Evolutionary conservation across 192 early-diverging fungal genomes (phyloP).

Genomic region (Backusella psychrophila): DNA sequence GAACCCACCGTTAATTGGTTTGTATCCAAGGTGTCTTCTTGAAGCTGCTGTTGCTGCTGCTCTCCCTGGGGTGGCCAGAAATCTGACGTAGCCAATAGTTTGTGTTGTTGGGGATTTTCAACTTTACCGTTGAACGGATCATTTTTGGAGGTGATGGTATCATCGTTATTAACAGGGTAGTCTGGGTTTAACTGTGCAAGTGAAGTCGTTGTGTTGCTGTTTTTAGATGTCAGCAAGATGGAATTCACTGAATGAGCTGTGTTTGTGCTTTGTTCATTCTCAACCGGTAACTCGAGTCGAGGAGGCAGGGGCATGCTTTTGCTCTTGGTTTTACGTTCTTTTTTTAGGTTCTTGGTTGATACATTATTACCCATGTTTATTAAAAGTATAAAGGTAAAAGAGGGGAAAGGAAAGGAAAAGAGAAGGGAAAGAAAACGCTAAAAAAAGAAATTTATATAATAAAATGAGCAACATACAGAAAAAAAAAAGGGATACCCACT

Average conservation of each 20-base stretch:
- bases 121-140: neutral
- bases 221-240: constrained; percentile 24
- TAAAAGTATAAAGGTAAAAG: neutral
- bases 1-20: constrained; percentile 35
- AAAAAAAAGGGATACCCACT: neutral
- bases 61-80: constrained; percentile 21
- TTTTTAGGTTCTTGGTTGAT: constrained; percentile 12
- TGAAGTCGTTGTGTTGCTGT: constrained; percentile 1
- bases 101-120: constrained; percentile 25
- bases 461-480: neutral
- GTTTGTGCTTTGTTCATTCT: constrained; percentile 33
- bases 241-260: constrained; percentile 39
- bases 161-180: constrained; percentile 16
- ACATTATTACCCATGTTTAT: constrained; percentile 15
- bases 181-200: constrained; percentile 31
- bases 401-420: neutral
- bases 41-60: neutral
- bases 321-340: constrained; percentile 2
- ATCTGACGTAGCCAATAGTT: constrained; percentile 12
- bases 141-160: neutral
- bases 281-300: constrained; percentile 15
- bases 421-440: neutral
- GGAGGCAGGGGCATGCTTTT: constrained; percentile 11
- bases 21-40: neutral
- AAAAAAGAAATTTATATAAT: neutral